Base-by-base conservation (phyloP, 2,329 filamentous ascomycete species). In the Colletotrichum sp. region DNA sequence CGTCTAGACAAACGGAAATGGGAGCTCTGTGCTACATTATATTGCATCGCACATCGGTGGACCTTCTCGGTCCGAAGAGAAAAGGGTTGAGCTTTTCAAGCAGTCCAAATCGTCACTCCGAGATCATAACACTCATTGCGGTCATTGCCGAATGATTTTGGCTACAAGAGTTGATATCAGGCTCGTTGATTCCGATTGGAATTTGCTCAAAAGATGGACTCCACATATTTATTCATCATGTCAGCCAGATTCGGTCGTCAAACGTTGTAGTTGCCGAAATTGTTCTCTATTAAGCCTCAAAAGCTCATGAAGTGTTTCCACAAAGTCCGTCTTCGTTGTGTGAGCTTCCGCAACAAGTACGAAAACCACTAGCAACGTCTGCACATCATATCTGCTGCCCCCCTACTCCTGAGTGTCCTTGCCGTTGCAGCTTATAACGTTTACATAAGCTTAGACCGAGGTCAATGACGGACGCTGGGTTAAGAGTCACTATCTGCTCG, bases 271-370 rank as follows among this genome's bases (percentile, higher is more conserved):
- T 2, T 36, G 3, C 13, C 13, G 13, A 2, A 0, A 6, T 49
- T n/a, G 2, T 12, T 12, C 5, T 7, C 10, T 10, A 6, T 0
- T 0, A 0, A n/a, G 0, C 8, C 10, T 12, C 3, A 13, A 49
- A 10, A 49, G 44, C 18, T 49, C 26, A 49, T 0, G 1, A 6
- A 3, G 0, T 12, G n/a, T 2, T 2, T 49, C 44, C 1, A 49
- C 18, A 0, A 2, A 9, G 44, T 12, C 2, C 5, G 4, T 1
- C 10, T 0, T 49, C 6, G 5, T 1, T 6, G 6, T 49, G 1
- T 49, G 13, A 21, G n/a, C 44, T 49, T 7, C 18, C 6, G 1
- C 6, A 0, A 4, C 2, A 21, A 21, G 10, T 12, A n/a, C n/a
- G n/a, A n/a, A n/a, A n/a, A n/a, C n/a, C n/a, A n/a, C n/a, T n/a